phyloP scores from a whole-genome alignment of 768 basidiomycete species.

The Boletus huronensis region DNA sequence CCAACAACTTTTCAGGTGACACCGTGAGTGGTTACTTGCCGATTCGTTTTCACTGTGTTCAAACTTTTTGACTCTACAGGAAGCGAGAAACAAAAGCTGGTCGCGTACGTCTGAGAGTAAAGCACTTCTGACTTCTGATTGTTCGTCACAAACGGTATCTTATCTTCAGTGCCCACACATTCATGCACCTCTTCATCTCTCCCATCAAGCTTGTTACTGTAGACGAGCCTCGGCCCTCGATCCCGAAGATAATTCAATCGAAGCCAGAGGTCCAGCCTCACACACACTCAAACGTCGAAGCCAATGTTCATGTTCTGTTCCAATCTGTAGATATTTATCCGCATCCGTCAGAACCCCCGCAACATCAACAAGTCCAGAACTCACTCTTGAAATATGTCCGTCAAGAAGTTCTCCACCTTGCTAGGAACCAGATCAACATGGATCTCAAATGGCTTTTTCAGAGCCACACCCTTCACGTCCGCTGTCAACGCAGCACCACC shows the following conservation, averaged over 20 bases:
- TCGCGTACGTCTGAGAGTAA: slow-evolving; percentile 17
- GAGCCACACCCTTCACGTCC: neutral
- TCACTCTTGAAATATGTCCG: neutral
- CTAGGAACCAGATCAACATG: neutral
- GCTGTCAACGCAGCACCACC: neutral
- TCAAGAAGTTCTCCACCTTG: neutral
- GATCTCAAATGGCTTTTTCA: neutral
- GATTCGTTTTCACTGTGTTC: neutral
- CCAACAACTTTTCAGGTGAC: slow-evolving; percentile 24
- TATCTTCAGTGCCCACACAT: slow-evolving; percentile 33
- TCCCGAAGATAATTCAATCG: slow-evolving; percentile 20
- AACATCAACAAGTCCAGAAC: neutral
- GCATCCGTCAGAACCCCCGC: neutral
- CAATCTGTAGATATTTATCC: neutral
- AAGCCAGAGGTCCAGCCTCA: neutral
- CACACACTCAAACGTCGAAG: neutral
- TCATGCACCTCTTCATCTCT: slow-evolving; percentile 37
- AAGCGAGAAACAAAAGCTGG: slow-evolving; percentile 33
- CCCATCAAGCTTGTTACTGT: slow-evolving; percentile 31
- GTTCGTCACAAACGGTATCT: neutral
- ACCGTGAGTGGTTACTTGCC: neutral
- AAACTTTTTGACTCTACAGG: slow-evolving; percentile 6
- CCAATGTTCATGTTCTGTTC: neutral
- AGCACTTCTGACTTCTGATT: too few relatives aligned
- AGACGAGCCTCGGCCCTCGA: slow-evolving; percentile 42